Evolutionary conservation across 306 rosid species (phyloP).

Genomic region (Albizia julibrissin): DNA sequence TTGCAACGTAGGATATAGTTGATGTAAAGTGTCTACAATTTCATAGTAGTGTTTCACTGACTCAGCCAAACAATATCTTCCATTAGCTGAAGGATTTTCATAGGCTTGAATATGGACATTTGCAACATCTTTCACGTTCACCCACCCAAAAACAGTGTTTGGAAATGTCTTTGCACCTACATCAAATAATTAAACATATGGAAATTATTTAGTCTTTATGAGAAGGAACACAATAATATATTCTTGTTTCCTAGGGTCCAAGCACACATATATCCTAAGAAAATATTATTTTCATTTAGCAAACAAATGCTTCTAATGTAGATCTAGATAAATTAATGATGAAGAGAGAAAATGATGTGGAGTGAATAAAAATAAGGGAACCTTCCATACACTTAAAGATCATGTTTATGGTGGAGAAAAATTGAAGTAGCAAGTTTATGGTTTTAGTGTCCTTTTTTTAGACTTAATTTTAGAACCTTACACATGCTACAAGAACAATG

Average conservation of each 20-base stretch:
- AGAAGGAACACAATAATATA: neutral
- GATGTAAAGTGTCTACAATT: neutral
- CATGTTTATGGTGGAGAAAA: neutral
- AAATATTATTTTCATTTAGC: neutral
- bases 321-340: neutral
- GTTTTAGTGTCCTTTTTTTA: neutral
- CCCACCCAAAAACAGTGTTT: neutral
- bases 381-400: neutral
- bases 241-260: no score
- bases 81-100: slow-evolving; percentile 11
- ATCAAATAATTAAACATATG: neutral
- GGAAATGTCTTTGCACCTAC: slow-evolving; percentile 6
- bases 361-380: neutral
- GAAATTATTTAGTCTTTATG: neutral
- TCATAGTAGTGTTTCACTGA: neutral
- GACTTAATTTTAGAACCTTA: no score
- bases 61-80: slow-evolving; percentile 12
- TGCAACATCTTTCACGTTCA: slow-evolving; percentile 5
- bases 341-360: neutral
- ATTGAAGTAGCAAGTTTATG: neutral
- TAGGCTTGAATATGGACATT: slow-evolving; percentile 6
- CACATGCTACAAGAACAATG: no score
- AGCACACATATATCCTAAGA: no score
- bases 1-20: neutral
- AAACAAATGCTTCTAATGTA: neutral